A percentile compares a stretch with the other conserved stretches of the same genome.
These are phyloP conservation scores for Apiospora hydei DNA, from an alignment of 2,329 filamentous ascomycete genomes.

Conservation along the genomic window DNA sequence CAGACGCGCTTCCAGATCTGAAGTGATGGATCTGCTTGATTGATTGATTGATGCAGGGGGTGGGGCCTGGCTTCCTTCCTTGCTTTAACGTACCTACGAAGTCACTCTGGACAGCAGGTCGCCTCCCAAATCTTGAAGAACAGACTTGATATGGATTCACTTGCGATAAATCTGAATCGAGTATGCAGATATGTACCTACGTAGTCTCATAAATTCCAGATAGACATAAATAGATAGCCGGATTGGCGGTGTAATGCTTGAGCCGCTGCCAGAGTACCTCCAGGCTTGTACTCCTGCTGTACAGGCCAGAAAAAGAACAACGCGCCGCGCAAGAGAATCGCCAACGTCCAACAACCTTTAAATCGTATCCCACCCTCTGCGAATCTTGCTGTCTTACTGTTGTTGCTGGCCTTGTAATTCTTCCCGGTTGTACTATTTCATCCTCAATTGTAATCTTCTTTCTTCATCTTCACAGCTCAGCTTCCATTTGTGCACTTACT, in stretches of 20 bases:
- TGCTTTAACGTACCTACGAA: not conserved
- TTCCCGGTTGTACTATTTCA: not conserved
- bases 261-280: not conserved
- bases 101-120: not conserved
- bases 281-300: not conserved
- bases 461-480: not conserved
- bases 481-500: not conserved
- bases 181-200: not conserved
- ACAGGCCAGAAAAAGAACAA: not conserved
- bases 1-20: slow-evolving; percentile 15
- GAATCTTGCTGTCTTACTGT: slow-evolving; percentile 1
- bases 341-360: not conserved
- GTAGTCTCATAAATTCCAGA: not conserved
- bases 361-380: slow-evolving; percentile 14
- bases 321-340: slow-evolving; percentile 12
- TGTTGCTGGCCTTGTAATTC: slow-evolving; percentile 8
- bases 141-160: not conserved
- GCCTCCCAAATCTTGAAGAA: not conserved
- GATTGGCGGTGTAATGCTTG: not conserved
- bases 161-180: not conserved
- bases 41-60: slow-evolving; percentile 1
- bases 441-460: slow-evolving; percentile 11
- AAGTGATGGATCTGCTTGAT: not conserved
- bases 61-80: not conserved
- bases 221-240: not conserved